Conservation (phyloP, 768 basidiomycete species). For the Tulasnella sp. region DNA sequence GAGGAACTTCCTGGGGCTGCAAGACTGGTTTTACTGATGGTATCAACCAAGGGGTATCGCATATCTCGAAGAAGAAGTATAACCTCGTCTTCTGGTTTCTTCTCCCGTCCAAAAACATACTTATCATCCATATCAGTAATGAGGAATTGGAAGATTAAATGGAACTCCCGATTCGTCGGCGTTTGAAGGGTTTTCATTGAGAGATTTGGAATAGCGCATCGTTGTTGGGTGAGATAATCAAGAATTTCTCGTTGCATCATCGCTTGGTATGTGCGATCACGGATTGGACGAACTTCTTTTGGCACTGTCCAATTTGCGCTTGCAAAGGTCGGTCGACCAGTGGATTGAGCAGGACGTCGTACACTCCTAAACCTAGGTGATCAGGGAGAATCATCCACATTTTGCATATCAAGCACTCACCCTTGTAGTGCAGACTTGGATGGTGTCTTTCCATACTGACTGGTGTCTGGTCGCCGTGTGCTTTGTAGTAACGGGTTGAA, state of each 20-base stretch:
- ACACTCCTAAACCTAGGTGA: slow-evolving; percentile 25
- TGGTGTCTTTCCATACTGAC: slow-evolving; percentile 50
- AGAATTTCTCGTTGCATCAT: slow-evolving; percentile 69
- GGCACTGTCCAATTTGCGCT: slow-evolving; percentile 37
- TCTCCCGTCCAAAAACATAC: slow-evolving; percentile 40
- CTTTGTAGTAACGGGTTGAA: slow-evolving; percentile 63
- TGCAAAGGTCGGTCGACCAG: slow-evolving; percentile 32
- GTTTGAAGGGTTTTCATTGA: slow-evolving; percentile 53
- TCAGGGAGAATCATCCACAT: slow-evolving; percentile 3
- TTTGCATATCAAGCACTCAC: slow-evolving; percentile 1
- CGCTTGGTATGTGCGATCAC: slow-evolving; percentile 58
- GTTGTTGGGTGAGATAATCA: slow-evolving; percentile 36
- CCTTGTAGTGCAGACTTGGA: slow-evolving; percentile 9
- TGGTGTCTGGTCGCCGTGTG: slow-evolving; percentile 42
- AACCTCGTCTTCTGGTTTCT: slow-evolving; percentile 71
- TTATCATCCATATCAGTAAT: slow-evolving; percentile 56
- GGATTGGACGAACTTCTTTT: slow-evolving; percentile 67
- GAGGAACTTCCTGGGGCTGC: slow-evolving; percentile 80
- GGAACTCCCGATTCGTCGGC: slow-evolving; percentile 79
- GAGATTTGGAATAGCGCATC: slow-evolving; percentile 32
- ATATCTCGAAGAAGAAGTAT: slow-evolving; percentile 58
- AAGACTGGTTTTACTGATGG: slow-evolving; percentile 75
- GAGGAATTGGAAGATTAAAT: slow-evolving; percentile 70
- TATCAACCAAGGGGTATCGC: slow-evolving; percentile 67
- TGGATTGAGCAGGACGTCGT: slow-evolving; percentile 33